Percentiles rank a stretch among this genome's conserved stretches.
Evolutionary conservation across 768 basidiomycete genomes (phyloP).

Genomic region (Cubamyces lactineus): DNA sequence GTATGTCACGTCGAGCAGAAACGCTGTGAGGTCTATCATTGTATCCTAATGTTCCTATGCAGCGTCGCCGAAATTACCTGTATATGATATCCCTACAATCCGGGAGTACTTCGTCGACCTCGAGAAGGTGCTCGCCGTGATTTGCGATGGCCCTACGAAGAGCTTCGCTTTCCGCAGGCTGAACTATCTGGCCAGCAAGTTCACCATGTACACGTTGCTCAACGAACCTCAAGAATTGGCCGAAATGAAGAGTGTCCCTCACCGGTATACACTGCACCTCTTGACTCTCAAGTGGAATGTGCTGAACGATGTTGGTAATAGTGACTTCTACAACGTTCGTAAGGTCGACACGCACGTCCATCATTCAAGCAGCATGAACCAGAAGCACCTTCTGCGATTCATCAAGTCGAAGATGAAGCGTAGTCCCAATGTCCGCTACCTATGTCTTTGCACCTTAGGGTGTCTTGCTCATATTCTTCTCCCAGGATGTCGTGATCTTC

Average conservation of each 20-base stretch:
- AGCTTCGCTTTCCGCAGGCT: conserved; percentile 91
- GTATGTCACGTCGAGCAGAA: neutral
- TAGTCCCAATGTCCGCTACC: conserved; percentile 65
- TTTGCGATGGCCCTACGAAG: conserved; percentile 94
- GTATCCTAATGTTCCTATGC: no score
- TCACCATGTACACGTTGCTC: conserved; percentile 87
- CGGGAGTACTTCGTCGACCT: conserved; percentile 96
- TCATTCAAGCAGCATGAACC: conserved; percentile 99
- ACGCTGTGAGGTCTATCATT: neutral
- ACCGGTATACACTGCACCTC: conserved; percentile 61
- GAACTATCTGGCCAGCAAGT: conserved; percentile 91
- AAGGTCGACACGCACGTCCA: conserved; percentile 99
- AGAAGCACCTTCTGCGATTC: conserved; percentile 96
- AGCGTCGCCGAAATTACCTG: conserved; percentile 45
- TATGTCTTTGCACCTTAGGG: neutral
- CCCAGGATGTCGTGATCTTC: conserved; percentile 92
- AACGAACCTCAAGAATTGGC: conserved; percentile 94
- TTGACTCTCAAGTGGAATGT: neutral
- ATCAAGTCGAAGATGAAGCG: conserved; percentile 99
- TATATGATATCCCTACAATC: conserved; percentile 81
- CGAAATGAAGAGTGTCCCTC: conserved; percentile 93
- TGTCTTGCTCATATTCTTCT: neutral
- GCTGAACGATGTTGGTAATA: conserved; percentile 36
- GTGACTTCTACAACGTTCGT: conserved; percentile 97
- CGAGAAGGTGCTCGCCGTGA: conserved; percentile 87